Base-by-base conservation (phyloP, 2,329 filamentous ascomycete species). In the Aspergillus sp. region DNA sequence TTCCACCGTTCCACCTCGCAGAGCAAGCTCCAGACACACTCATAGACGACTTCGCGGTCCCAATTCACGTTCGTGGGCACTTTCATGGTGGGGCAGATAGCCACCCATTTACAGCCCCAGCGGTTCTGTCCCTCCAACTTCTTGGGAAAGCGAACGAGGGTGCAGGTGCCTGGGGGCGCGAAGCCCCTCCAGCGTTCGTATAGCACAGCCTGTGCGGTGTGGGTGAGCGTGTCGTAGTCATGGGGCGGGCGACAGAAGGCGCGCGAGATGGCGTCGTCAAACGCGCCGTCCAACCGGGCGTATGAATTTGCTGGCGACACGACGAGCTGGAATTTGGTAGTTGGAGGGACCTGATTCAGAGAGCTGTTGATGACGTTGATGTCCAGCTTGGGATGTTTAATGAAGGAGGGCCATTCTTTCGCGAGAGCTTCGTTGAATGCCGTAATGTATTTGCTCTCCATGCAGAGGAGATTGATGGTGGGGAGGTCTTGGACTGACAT, bases 291-390 rank as follows among this genome's bases (percentile, higher is more conserved):
- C 1, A 84, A 72, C 1, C 74, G 72, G 23, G 73, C 80, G 60
- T 81, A 82, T 1, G 78, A 81, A 58, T 82, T 82, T 40, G 80
- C 78, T 0, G 80, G 80, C 1, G 80, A 82, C 19, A 82, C 78
- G 40, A 82, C 66, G 11, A 76, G 67, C 59, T 81, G 75, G 59
- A 80, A 81, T 25, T 65, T 65, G 7, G 71, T 62, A 0, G 54
- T 47, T 0, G 59, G 10, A 0, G 75, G 66, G 2, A 82, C 60
- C 2, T 64, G 59, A 9, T 69, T 64, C 4, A 83, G 71, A 5
- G 65, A 63, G 41, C 62, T 68, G 53, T 76, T 61, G 58, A 69
- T 51, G 16, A 57, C 52, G n/a, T 58, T 64, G 29, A 70, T 58
- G 19, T 76, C 74, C 21, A 77, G 58, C 5, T 71, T 69, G 49